These are phyloP conservation scores for Fusarium temperatum DNA, from an alignment of 2,329 filamentous ascomycete species.

Conservation along the genomic window DNA sequence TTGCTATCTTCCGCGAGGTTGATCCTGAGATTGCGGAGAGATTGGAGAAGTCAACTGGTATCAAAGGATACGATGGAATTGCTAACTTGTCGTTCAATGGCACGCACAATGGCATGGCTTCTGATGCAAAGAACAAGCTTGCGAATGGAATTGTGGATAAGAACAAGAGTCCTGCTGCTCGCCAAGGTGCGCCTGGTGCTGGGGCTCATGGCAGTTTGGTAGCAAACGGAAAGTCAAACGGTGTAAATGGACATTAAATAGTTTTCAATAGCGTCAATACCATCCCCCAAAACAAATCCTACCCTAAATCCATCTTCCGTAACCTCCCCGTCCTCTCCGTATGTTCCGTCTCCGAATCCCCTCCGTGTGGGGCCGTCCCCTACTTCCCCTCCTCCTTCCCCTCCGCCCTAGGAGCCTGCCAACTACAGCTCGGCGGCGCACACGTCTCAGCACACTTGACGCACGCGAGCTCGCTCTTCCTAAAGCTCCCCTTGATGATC, in stretches of 20 bases:
- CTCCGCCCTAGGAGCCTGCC: conserved; percentile 37
- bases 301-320: background rate
- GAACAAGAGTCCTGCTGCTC: background rate
- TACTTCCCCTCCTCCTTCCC: conserved; percentile 5
- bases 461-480: conserved; percentile 40
- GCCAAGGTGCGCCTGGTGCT: background rate
- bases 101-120: conserved; percentile 6
- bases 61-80: conserved; percentile 30
- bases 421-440: conserved; percentile 39
- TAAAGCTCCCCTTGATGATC: conserved; percentile 38
- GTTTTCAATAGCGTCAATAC: background rate
- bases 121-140: background rate
- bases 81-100: conserved; percentile 4
- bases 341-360: background rate
- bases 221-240: background rate
- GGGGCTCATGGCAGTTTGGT: background rate
- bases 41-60: conserved; percentile 69
- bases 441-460: conserved; percentile 42
- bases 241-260: background rate
- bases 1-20: conserved; percentile 72
- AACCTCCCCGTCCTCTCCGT: background rate
- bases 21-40: conserved; percentile 64
- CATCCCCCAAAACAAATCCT: background rate
- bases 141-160: conserved; percentile 15
- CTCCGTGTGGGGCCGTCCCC: background rate